Evolutionary conservation across 2,329 filamentous ascomycete species (phyloP).

Genomic region (Penicillium glabrum): DNA sequence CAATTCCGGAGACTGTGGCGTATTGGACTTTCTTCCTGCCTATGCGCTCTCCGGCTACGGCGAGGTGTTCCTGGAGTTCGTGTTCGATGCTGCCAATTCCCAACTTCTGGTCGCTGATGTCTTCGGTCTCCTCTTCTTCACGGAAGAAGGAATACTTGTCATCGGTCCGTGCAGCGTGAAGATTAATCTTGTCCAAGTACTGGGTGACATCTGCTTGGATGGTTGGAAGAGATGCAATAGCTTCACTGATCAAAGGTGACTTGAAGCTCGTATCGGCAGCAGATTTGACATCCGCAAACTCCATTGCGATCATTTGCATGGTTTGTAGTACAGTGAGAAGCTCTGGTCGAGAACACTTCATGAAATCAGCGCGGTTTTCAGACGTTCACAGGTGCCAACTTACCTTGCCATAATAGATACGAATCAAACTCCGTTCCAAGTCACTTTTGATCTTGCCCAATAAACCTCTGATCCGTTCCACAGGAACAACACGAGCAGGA

Average conservation of each 20-base stretch:
- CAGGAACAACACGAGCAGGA: constrained; percentile 62
- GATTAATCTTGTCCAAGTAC: constrained; percentile 82
- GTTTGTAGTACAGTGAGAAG: constrained; percentile 82
- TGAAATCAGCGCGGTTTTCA: background rate
- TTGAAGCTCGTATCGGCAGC: constrained; percentile 69
- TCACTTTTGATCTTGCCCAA: constrained; percentile 73
- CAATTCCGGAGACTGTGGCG: constrained; percentile 82
- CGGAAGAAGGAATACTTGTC: constrained; percentile 95
- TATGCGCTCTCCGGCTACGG: constrained; percentile 69
- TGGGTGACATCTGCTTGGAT: constrained; percentile 71
- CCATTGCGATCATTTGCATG: constrained; percentile 74
- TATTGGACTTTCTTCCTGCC: constrained; percentile 74
- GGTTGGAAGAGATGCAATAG: constrained; percentile 71
- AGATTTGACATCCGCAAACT: constrained; percentile 68
- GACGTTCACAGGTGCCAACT: background rate
- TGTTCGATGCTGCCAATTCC: constrained; percentile 91
- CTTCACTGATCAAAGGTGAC: constrained; percentile 67
- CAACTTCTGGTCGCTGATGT: constrained; percentile 83
- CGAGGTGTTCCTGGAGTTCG: constrained; percentile 76
- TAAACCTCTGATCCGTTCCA: constrained; percentile 73
- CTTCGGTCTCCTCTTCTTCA: constrained; percentile 82
- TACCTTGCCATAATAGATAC: constrained; percentile 92
- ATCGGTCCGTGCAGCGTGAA: constrained; percentile 75
- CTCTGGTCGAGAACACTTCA: constrained; percentile 76
- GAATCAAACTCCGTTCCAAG: constrained; percentile 87